Evolutionary conservation across 2,329 filamentous ascomycete species (phyloP), one percentile per base, ranked within the genome.

Genomic region (Diaporthe ilicicola): DNA sequence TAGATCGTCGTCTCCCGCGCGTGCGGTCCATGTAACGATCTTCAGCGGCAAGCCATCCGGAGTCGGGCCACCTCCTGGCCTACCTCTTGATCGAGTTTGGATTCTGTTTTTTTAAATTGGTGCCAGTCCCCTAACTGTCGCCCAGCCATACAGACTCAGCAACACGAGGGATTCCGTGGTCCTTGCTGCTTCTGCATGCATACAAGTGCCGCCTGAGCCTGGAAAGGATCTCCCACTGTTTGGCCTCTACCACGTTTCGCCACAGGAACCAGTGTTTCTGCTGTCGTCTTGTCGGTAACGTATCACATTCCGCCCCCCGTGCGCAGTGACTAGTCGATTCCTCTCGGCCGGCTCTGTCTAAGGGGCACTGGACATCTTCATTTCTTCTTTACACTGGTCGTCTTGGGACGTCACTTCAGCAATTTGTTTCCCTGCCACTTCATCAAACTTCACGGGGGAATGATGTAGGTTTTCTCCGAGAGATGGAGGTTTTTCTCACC

Each of bases 211-310:
- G 59, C 13, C 59, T n/a, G 42, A 9, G 29, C n/a, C n/a, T 4
- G 59, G 59, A 50, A 64, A 27, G 29, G 59, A 64, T 64, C 32
- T 50, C 32, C 59, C 22, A 24, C 17, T 13, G 6, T 64, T 10
- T 29, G 48, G 48, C 22, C 29, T 34, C 27, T 64, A 64, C 59
- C 59, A 64, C n/a, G 59, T 50, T 50, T 64, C 59, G 59, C 29
- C n/a, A 50, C 13, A 24, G 3, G 8, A 34, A 10, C 59, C 44
- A 48, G 19, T 34, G 59, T 34, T 34, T 50, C 42, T 37, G 27
- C 27, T 29, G 46, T 19, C 9, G 6, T 50, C 24, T 48, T 19
- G 13, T 37, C 59, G 44, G 44, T 64, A 37, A 64, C 42, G 29
- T 64, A 48, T 64, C 59, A 50, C 37, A 64, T 64, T 13, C n/a